A percentile compares a stretch with the other conserved stretches of the same genome.
These are phyloP conservation scores for Calonectria honghensis DNA, from an alignment of 2,329 filamentous ascomycete species.

Conservation along the genomic window DNA sequence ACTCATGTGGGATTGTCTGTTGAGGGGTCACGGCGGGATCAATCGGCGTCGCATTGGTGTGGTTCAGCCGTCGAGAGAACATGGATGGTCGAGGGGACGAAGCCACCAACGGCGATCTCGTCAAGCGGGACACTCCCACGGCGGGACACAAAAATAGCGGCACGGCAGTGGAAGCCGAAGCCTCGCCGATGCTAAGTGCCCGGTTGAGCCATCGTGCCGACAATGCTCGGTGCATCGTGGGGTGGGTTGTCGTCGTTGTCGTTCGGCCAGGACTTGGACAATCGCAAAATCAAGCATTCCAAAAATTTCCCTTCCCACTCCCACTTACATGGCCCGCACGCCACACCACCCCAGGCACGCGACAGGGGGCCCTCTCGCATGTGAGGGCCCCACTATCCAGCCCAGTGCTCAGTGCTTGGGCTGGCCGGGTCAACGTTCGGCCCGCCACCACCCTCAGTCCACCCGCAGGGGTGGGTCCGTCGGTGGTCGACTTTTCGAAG, in stretches of 20 bases:
- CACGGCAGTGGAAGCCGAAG: slow-evolving; percentile 60
- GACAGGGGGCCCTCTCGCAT: slow-evolving; percentile 36
- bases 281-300: slow-evolving; percentile 44
- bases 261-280: slow-evolving; percentile 30
- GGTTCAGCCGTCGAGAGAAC: slow-evolving; percentile 53
- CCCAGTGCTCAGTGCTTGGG: slow-evolving; percentile 30
- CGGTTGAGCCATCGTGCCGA: slow-evolving; percentile 65
- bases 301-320: slow-evolving; percentile 53
- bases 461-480: slow-evolving; percentile 50
- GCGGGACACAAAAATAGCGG: slow-evolving; percentile 71
- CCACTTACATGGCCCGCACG: slow-evolving; percentile 37
- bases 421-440: slow-evolving; percentile 56
- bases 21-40: slow-evolving; percentile 9
- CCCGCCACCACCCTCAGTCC: slow-evolving; percentile 47
- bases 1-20: not conserved
- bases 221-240: slow-evolving; percentile 66
- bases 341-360: slow-evolving; percentile 31
- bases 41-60: slow-evolving; percentile 50
- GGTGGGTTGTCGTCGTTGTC: slow-evolving; percentile 24
- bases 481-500: slow-evolving; percentile 54
- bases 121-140: slow-evolving; percentile 54
- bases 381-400: slow-evolving; percentile 36
- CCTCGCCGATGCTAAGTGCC: slow-evolving; percentile 65
- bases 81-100: slow-evolving; percentile 42
- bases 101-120: slow-evolving; percentile 36